These are phyloP conservation scores for Phytomonas sp. DNA, from an alignment of 208 protist genomes.

Conservation along the genomic window DNA sequence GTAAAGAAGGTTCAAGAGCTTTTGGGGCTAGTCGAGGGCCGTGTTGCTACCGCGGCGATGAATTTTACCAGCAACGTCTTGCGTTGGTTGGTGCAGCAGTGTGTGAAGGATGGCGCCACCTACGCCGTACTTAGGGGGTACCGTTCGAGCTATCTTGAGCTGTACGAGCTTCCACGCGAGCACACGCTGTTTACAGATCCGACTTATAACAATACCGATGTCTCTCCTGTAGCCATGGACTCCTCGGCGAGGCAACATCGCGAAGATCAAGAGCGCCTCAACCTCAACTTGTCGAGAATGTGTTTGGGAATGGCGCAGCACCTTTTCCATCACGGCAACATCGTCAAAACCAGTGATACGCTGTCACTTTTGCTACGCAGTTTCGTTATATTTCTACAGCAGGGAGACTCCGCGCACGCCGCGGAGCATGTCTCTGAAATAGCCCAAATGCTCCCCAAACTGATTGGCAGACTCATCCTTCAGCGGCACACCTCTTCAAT, in stretches of 20 bases:
- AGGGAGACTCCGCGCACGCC: constrained; percentile 15
- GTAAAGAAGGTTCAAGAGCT: constrained; percentile 65
- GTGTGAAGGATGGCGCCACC: constrained; percentile 44
- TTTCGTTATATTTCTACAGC: constrained; percentile 40
- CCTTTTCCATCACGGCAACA: constrained; percentile 31
- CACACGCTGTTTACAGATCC: constrained; percentile 14
- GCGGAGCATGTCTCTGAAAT: constrained; percentile 24
- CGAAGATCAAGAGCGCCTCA: constrained; percentile 21
- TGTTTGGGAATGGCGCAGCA: constrained; percentile 65
- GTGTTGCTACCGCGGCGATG: constrained; percentile 69
- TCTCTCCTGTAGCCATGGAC: not conserved
- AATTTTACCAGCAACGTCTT: constrained; percentile 72
- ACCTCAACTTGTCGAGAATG: constrained; percentile 52
- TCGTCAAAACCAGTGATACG: constrained; percentile 32
- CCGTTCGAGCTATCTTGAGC: constrained; percentile 40
- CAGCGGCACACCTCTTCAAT: not conserved
- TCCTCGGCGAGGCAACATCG: constrained; percentile 3
- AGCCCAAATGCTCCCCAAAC: constrained; percentile 34
- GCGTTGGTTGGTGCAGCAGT: constrained; percentile 64
- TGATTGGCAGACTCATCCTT: constrained; percentile 18
- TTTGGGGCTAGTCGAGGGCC: constrained; percentile 45
- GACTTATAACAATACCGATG: not conserved
- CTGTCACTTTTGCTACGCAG: constrained; percentile 49
- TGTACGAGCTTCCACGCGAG: constrained; percentile 53
- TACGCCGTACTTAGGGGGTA: constrained; percentile 56